Evolutionary conservation across 495 filamentous ascomycete genomes (phyloP).

Genomic region (Pseudevernia furfuracea): DNA sequence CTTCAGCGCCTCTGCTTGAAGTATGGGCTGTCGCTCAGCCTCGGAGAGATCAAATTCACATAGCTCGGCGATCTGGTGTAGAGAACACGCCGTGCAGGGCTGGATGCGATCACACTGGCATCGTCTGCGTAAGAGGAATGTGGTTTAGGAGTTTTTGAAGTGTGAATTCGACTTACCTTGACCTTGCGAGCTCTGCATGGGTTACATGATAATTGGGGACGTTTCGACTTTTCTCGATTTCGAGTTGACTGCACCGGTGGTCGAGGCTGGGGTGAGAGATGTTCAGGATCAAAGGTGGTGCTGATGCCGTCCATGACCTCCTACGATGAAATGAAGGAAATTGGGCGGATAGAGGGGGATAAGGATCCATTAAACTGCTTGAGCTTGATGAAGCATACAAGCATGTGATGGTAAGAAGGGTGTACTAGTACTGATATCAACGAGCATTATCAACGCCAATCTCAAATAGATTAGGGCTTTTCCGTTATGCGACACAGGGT

Average conservation of each 20-base stretch:
- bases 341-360: not conserved
- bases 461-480: constrained; percentile 17
- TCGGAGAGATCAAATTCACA: constrained; percentile 41
- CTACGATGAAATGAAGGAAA: constrained; percentile 5
- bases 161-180: constrained; percentile 14
- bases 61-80: constrained; percentile 38
- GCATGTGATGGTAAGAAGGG: constrained; percentile 7
- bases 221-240: constrained; percentile 24
- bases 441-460: constrained; percentile 8
- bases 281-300: constrained; percentile 11
- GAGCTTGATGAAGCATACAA: constrained; percentile 9
- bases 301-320: constrained; percentile 17
- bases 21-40: constrained; percentile 34
- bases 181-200: constrained; percentile 26
- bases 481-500: constrained; percentile 20
- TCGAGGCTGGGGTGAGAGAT: constrained; percentile 4
- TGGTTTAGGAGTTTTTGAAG: too few species aligned
- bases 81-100: constrained; percentile 41
- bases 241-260: constrained; percentile 16
- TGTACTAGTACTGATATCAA: constrained; percentile 12
- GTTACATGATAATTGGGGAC: constrained; percentile 25
- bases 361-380: constrained; percentile 12
- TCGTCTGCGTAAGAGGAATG: not conserved
- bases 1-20: constrained; percentile 33
- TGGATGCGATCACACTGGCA: constrained; percentile 42